Conservation (phyloP, 768 basidiomycete genomes). For the Dioszegia hungarica region DNA sequence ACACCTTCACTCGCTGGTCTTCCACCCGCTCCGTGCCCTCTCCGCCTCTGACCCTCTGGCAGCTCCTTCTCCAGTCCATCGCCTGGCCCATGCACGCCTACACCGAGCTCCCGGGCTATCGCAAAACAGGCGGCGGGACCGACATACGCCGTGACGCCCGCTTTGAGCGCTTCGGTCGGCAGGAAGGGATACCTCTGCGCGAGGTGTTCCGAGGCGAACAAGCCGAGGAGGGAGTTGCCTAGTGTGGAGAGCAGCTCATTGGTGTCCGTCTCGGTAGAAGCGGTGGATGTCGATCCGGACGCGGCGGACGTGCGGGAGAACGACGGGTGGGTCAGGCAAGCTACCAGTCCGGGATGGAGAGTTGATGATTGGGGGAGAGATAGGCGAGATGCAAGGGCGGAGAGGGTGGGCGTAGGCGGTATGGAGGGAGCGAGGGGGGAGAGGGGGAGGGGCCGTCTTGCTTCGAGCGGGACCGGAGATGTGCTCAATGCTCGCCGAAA, state of each 20-base stretch:
- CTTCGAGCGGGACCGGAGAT: background rate
- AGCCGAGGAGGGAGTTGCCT: constrained; percentile 83
- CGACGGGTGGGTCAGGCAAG: constrained; percentile 45
- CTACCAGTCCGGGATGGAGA: constrained; percentile 28
- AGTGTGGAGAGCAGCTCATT: constrained; percentile 72
- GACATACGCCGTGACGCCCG: constrained; percentile 85
- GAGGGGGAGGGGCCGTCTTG: constrained; percentile 1
- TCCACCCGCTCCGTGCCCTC: constrained; percentile 21
- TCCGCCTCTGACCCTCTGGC: constrained; percentile 1
- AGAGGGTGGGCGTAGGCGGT: constrained; percentile 33
- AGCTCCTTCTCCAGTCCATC: background rate
- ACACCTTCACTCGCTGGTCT: constrained; percentile 50
- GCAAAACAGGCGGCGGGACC: constrained; percentile 76
- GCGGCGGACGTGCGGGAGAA: constrained; percentile 12
- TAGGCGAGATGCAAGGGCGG: constrained; percentile 41
- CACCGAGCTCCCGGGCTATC: constrained; percentile 66
- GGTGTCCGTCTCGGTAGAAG: constrained; percentile 49
- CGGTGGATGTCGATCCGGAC: no score
- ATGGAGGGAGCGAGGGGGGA: background rate
- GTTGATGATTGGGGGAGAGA: constrained; percentile 20
- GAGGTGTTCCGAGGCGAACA: constrained; percentile 81
- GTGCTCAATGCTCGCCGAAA: background rate
- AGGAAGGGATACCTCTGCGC: constrained; percentile 78
- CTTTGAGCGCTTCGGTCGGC: constrained; percentile 84
- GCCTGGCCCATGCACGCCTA: constrained; percentile 24